These are phyloP conservation scores for Agrostemma githago DNA, from an alignment of 148 eudicot genomes.

Conservation along the genomic window DNA sequence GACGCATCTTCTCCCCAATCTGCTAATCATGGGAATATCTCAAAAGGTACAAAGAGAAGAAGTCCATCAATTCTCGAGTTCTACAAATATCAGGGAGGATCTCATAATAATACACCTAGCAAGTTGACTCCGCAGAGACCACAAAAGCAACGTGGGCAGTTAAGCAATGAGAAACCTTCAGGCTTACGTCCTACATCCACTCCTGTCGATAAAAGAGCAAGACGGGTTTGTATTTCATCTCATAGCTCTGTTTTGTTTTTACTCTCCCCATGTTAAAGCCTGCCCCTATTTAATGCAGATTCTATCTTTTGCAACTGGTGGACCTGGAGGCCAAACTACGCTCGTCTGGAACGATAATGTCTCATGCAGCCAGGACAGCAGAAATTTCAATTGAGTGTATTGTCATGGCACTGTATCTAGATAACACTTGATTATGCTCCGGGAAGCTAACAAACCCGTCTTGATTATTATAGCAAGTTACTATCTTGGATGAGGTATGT, in stretches of 20 bases:
- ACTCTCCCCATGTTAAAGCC: neutral
- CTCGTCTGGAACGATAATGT: constrained; percentile 63
- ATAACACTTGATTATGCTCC: constrained; percentile 6
- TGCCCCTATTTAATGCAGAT: constrained; percentile 42
- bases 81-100: constrained; percentile 55
- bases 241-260: neutral
- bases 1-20: constrained; percentile 41
- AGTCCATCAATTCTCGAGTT: constrained; percentile 81
- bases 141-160: constrained; percentile 40
- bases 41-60: constrained; percentile 59
- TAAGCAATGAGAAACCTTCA: constrained; percentile 42
- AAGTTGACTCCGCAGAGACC: constrained; percentile 41
- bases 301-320: constrained; percentile 61
- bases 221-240: constrained; percentile 44
- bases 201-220: constrained; percentile 85
- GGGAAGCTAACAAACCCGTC: constrained; percentile 18
- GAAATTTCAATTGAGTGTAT: constrained; percentile 9
- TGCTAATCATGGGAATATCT: constrained; percentile 27
- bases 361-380: constrained; percentile 18
- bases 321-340: constrained; percentile 73
- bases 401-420: constrained; percentile 12
- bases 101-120: constrained; percentile 40
- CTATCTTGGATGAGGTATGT: constrained; percentile 4
- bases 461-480: constrained; percentile 5
- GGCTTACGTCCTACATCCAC: constrained; percentile 42